phyloP scores from a whole-genome alignment of 1,284 basidiomycete species.

The Malassezia obtusa region DNA sequence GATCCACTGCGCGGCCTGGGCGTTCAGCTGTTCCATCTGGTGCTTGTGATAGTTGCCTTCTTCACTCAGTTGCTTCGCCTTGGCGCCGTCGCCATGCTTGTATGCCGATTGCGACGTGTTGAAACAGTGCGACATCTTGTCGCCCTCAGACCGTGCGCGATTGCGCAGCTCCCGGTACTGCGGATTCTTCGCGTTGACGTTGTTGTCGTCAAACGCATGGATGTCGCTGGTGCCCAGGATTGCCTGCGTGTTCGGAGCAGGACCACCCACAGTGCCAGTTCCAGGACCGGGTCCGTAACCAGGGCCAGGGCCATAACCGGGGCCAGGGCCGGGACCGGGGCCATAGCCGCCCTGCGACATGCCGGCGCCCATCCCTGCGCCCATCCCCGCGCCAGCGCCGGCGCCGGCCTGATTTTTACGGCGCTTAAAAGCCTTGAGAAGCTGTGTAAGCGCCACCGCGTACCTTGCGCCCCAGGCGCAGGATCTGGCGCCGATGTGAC shows the following conservation, averaged over 20 bases:
- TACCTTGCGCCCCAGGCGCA: conserved; percentile 1
- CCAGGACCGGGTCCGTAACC: not conserved
- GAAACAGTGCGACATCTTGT: conserved; percentile 42
- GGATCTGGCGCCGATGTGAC: not conserved
- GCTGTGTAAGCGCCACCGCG: not conserved
- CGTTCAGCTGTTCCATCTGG: conserved; percentile 71
- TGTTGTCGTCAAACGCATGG: conserved; percentile 26
- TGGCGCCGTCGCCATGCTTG: conserved; percentile 61
- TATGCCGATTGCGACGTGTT: conserved; percentile 54
- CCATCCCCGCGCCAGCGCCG: not conserved
- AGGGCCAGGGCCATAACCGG: not conserved
- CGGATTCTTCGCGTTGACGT: conserved; percentile 43
- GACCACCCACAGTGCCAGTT: conserved; percentile 6
- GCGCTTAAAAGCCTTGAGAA: not conserved
- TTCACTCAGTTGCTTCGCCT: conserved; percentile 71
- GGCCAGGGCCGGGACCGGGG: not conserved
- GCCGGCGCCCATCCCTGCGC: conserved; percentile 1
- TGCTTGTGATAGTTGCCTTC: conserved; percentile 72
- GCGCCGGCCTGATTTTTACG: not conserved
- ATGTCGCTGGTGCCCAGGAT: conserved; percentile 15
- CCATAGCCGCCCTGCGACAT: not conserved
- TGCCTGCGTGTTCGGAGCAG: conserved; percentile 2
- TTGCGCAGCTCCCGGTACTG: conserved; percentile 39
- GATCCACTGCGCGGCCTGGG: conserved; percentile 80
- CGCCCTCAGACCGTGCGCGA: conserved; percentile 38